These are phyloP conservation scores for Vitis amurensis DNA, from an alignment of 164 flowering plant genomes.

Conservation along the genomic window DNA sequence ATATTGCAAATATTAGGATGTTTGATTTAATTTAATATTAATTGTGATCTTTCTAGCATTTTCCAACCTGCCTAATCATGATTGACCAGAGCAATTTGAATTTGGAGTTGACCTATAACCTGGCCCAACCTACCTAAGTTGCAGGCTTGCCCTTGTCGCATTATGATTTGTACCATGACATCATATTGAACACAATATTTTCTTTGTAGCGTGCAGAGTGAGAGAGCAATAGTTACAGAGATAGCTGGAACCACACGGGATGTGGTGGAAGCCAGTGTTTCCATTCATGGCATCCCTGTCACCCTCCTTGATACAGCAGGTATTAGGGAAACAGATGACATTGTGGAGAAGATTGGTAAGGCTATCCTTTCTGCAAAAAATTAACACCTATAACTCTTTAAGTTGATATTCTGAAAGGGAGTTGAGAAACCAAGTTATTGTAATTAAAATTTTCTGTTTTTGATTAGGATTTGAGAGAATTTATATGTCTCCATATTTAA, in stretches of 20 bases:
- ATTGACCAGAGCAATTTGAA: too few species aligned
- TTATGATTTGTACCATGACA: background rate
- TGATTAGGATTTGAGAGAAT: background rate
- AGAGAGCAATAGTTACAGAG: slow-evolving; percentile 94
- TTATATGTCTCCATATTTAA: background rate
- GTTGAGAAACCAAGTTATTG: background rate
- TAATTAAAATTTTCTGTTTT: background rate
- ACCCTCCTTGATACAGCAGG: slow-evolving; percentile 99
- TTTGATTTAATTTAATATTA: too few species aligned
- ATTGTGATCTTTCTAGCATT: too few species aligned
- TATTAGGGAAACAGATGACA: slow-evolving; percentile 81
- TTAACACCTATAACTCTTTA: background rate
- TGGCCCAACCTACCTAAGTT: too few species aligned
- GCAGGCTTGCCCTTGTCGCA: background rate
- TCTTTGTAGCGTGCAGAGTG: slow-evolving; percentile 90
- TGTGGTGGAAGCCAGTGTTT: slow-evolving; percentile 81
- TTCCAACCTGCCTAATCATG: too few species aligned
- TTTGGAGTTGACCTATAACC: too few species aligned
- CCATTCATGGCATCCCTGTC: slow-evolving; percentile 80
- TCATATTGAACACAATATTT: slow-evolving; percentile 28
- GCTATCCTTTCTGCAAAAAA: background rate
- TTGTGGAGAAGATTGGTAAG: slow-evolving; percentile 94
- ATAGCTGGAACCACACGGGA: slow-evolving; percentile 98
- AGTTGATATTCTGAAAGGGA: background rate
- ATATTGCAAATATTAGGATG: too few species aligned